Evolutionary conservation across 257 asterid species (phyloP).

Genomic region (Echites panduratus): DNA sequence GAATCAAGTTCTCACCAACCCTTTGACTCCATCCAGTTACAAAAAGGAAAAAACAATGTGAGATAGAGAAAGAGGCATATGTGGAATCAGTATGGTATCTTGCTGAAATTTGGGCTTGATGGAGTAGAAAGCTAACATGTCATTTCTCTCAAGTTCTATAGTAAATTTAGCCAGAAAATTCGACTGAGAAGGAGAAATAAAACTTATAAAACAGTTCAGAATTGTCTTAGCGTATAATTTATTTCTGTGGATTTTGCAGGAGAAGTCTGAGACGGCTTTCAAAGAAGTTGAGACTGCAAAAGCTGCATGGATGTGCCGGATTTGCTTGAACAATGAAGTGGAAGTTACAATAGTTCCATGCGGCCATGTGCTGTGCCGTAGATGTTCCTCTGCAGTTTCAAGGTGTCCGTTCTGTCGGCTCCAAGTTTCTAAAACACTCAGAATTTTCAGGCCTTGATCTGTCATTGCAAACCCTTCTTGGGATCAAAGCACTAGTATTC

Average conservation of each 20-base stretch:
- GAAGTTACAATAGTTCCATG: constrained; percentile 79
- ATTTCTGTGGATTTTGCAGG: constrained; percentile 42
- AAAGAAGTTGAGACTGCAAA: constrained; percentile 97
- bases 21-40: too few relatives aligned
- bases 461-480: background rate
- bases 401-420: constrained; percentile 92
- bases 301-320: constrained; percentile 90
- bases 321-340: constrained; percentile 77
- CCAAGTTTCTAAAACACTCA: constrained; percentile 67
- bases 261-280: constrained; percentile 63
- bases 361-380: constrained; percentile 83
- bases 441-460: constrained; percentile 75
- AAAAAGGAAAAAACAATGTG: background rate
- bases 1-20: background rate
- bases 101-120: background rate
- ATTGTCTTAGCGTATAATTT: background rate
- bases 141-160: background rate
- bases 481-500: background rate
- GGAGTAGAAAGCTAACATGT: background rate
- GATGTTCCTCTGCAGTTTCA: constrained; percentile 90
- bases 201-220: background rate
- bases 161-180: background rate
- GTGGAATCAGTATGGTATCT: background rate
- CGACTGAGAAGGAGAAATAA: background rate
- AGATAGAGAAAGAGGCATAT: background rate